A percentile compares a stretch with the other conserved stretches of the same genome.
phyloP scores from a whole-genome alignment of 1,139 yeast genomes.

The Nakaseomyces bracarensis region DNA sequence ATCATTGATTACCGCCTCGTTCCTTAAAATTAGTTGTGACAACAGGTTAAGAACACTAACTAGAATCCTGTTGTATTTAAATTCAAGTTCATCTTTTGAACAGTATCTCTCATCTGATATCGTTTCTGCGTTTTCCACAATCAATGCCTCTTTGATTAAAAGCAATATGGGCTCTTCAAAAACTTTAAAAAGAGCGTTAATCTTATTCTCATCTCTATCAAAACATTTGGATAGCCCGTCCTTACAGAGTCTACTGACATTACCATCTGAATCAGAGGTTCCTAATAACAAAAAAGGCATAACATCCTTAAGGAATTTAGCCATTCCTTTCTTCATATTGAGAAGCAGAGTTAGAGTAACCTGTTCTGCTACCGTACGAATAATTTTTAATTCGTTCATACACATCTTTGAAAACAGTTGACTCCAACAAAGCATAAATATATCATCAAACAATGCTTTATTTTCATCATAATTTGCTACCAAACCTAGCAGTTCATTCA shows the following conservation, averaged over 20 bases:
- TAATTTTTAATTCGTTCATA: slow-evolving; percentile 58
- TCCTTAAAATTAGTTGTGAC: slow-evolving; percentile 34
- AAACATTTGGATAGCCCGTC: slow-evolving; percentile 47
- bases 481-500: slow-evolving; percentile 43
- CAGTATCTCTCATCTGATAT: slow-evolving; percentile 71
- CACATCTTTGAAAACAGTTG: slow-evolving; percentile 76
- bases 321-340: slow-evolving; percentile 48
- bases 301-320: slow-evolving; percentile 60
- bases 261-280: slow-evolving; percentile 55
- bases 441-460: slow-evolving; percentile 38
- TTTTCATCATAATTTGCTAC: slow-evolving; percentile 31
- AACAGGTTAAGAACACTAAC: slow-evolving; percentile 47
- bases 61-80: slow-evolving; percentile 58
- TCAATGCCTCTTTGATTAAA: slow-evolving; percentile 44
- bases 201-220: slow-evolving; percentile 47
- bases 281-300: slow-evolving; percentile 72
- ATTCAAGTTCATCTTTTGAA: slow-evolving; percentile 54
- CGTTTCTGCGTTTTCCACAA: slow-evolving; percentile 51
- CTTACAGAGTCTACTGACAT: slow-evolving; percentile 47
- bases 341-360: slow-evolving; percentile 49
- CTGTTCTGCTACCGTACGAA: slow-evolving; percentile 54
- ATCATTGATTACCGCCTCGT: slow-evolving; percentile 15
- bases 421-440: slow-evolving; percentile 59
- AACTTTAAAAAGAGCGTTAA: slow-evolving; percentile 51
- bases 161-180: slow-evolving; percentile 51